A percentile compares a stretch with the other conserved stretches of the same genome.
phyloP scores from a whole-genome alignment of 345 rosid genomes.

The Orychophragmus violaceus region DNA sequence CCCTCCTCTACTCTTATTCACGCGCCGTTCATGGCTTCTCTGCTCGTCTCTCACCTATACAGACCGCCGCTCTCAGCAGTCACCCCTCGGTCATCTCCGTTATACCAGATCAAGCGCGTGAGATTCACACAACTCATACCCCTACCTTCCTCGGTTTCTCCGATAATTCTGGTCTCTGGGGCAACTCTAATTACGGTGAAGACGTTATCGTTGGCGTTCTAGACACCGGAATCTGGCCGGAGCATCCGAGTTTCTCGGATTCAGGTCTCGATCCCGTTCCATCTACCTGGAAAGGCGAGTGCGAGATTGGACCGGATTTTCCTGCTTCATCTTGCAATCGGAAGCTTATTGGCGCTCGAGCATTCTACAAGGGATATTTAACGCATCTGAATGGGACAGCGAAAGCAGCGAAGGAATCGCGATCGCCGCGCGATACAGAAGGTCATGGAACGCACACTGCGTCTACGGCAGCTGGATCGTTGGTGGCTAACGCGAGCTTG shows the following conservation, averaged over 20 bases:
- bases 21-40: slow-evolving; percentile 69
- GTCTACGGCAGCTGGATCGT: slow-evolving; percentile 78
- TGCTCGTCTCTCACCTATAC: slow-evolving; percentile 52
- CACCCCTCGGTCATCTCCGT: slow-evolving; percentile 57
- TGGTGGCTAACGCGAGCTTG: slow-evolving; percentile 59
- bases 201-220: slow-evolving; percentile 75
- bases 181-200: slow-evolving; percentile 53
- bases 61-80: slow-evolving; percentile 40
- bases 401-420: slow-evolving; percentile 43
- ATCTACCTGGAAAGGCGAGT: slow-evolving; percentile 54
- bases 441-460: slow-evolving; percentile 94
- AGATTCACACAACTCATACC: slow-evolving; percentile 78
- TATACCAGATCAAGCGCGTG: slow-evolving; percentile 57
- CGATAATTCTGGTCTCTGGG: slow-evolving; percentile 57
- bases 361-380: slow-evolving; percentile 54
- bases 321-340: slow-evolving; percentile 60
- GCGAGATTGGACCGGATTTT: slow-evolving; percentile 57
- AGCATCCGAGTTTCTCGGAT: slow-evolving; percentile 60
- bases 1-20: slow-evolving; percentile 63
- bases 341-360: slow-evolving; percentile 80
- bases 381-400: slow-evolving; percentile 29
- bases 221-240: slow-evolving; percentile 89
- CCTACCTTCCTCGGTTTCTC: slow-evolving; percentile 71
- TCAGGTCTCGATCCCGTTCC: slow-evolving; percentile 48
- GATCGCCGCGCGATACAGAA: slow-evolving; percentile 73